Percentiles rank a stretch among this genome's conserved stretches.
Conservation (phyloP, 1,284 basidiomycete genomes). For the Tilletia indica region DNA sequence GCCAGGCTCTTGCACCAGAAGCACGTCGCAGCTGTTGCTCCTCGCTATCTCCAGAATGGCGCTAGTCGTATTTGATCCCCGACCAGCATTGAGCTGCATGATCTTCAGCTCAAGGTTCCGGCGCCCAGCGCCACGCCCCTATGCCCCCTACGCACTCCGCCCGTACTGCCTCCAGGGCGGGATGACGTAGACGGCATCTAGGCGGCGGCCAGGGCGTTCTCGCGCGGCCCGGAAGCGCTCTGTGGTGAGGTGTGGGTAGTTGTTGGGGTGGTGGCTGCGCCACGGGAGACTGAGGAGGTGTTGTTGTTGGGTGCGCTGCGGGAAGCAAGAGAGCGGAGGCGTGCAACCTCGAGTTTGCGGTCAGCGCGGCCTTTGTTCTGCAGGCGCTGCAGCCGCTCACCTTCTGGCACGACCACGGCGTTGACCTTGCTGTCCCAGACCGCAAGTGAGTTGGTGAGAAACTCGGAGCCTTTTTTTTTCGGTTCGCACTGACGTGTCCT, state of each 20-base stretch:
- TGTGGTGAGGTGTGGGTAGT: background rate
- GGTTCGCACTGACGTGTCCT: too few species aligned
- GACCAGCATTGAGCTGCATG: conserved; percentile 3
- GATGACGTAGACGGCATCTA: background rate
- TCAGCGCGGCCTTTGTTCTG: background rate
- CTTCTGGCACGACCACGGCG: conserved; percentile 11
- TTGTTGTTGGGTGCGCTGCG: too few species aligned
- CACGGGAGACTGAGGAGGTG: too few species aligned
- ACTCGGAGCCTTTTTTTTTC: too few species aligned
- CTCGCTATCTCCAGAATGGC: conserved; percentile 1
- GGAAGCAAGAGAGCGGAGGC: background rate
- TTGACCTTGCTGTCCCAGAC: background rate
- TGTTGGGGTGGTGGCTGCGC: background rate
- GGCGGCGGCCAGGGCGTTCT: background rate
- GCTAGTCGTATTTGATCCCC: background rate
- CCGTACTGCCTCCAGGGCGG: background rate
- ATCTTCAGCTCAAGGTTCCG: background rate
- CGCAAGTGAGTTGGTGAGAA: too few species aligned
- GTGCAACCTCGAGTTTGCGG: background rate
- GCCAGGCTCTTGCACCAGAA: conserved; percentile 7
- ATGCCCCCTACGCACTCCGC: background rate
- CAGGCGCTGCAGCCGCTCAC: background rate
- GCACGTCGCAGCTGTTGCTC: background rate
- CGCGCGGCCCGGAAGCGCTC: conserved; percentile 12
- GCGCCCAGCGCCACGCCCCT: background rate